Percentiles rank a stretch among this genome's conserved stretches.
These are phyloP conservation scores for Mycosphaerella sp. DNA, from an alignment of 2,329 filamentous ascomycete species.

Conservation along the genomic window DNA sequence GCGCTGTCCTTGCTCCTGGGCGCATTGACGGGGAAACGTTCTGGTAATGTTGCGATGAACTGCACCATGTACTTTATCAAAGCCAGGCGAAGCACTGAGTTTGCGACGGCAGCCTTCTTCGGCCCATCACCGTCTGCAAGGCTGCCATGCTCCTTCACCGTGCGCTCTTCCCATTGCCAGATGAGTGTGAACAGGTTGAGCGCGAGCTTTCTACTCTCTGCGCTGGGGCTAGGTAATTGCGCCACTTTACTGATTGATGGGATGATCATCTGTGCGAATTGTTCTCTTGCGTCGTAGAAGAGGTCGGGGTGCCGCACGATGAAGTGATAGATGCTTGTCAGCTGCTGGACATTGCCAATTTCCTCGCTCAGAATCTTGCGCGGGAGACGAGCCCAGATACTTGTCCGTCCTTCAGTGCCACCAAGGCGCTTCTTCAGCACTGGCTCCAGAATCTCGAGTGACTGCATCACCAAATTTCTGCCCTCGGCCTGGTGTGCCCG, in stretches of 20 bases:
- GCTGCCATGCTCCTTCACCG: constrained; percentile 56
- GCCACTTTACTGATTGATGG: constrained; percentile 84
- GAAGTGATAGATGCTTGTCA: constrained; percentile 97
- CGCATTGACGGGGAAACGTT: constrained; percentile 68
- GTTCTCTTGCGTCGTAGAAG: constrained; percentile 91
- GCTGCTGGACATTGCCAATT: constrained; percentile 87
- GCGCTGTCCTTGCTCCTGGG: constrained; percentile 52
- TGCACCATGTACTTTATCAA: constrained; percentile 93
- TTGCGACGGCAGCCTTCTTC: constrained; percentile 36
- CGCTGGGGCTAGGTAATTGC: constrained; percentile 71
- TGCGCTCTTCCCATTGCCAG: constrained; percentile 84
- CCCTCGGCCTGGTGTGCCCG: constrained; percentile 95
- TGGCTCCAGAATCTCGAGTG: constrained; percentile 88
- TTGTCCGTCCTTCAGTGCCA: constrained; percentile 63
- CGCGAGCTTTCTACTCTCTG: constrained; percentile 85
- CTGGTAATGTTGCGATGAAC: constrained; percentile 84
- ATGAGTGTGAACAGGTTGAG: constrained; percentile 86
- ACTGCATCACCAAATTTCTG: constrained; percentile 83
- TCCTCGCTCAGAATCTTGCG: constrained; percentile 89
- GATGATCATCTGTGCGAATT: constrained; percentile 83
- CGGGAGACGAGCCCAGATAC: constrained; percentile 83
- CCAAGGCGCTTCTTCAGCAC: constrained; percentile 80
- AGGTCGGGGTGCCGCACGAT: constrained; percentile 84
- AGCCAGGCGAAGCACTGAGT: constrained; percentile 58
- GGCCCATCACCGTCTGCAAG: constrained; percentile 26